Evolutionary conservation across 108 stramenopile species (phyloP), one percentile per base, ranked within the genome.

Genomic region (Skeletonema marinoi): DNA sequence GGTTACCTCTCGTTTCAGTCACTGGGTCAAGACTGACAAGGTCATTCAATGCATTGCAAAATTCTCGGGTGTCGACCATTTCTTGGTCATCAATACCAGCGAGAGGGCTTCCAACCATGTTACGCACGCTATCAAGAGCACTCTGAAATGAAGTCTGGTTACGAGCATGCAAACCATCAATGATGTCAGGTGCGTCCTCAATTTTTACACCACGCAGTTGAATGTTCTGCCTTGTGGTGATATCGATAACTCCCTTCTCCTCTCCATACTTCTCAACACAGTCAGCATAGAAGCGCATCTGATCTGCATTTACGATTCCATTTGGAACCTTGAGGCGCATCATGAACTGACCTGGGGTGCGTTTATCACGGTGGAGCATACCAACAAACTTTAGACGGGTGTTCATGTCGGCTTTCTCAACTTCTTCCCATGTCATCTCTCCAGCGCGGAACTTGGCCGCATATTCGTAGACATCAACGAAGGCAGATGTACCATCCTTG

Each of bases 271-370:
- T 90, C 67, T 87, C 92, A 33, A 98, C 92, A 33, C 80, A 76
- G 56, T 90, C 85, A 44, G 96, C 93, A 59, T 87, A 90, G 70
- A 96, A 95, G 32, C 96, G 83, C 87, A 98, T 85, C 73, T 95
- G 96, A 51, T 96, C 93, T 36, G 92, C 66, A 46, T 88, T 97
- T 71, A 97, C 85, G 46, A 98, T 94, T n/a, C 97, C 97, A 79
- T 97, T 97, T 5, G 97, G 96, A 4, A 96, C 88, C 72, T 90
- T 87, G 60, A 95, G 86, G 2, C 96, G 87, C 93, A 97, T 93
- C 96, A 98, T 96, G 89, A 98, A 98, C 68, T 93, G 92, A 29
- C 97, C 97, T 3, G 97, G 97, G 38, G 96, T 97, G 19, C 95
- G 90, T 85, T 97, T 98, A 62, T 84, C 76, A 46, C 97, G 84